Evolutionary conservation across 768 basidiomycete species (phyloP).

Genomic region (Kwoniella sp.): DNA sequence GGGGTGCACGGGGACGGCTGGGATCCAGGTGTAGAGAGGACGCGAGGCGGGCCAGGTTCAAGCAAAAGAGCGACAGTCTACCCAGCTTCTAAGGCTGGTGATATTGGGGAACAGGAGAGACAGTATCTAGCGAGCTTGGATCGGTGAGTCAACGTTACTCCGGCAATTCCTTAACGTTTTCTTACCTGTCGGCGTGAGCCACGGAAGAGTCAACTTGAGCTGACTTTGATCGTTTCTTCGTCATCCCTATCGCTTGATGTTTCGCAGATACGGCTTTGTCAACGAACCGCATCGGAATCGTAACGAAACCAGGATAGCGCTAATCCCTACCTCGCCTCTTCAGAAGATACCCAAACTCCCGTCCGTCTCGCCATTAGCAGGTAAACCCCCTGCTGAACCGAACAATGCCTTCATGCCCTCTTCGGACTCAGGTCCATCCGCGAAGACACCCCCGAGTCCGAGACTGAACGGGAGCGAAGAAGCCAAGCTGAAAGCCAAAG

Average conservation of each 20-base stretch:
- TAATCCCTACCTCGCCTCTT: constrained; percentile 66
- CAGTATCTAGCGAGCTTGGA: constrained; percentile 76
- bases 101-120: constrained; percentile 73
- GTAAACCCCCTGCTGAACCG: constrained; percentile 35
- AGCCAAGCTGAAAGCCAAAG: constrained; percentile 59
- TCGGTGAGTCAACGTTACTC: no score
- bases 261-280: constrained; percentile 86
- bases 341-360: constrained; percentile 62
- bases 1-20: constrained; percentile 96
- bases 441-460: constrained; percentile 30
- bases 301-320: constrained; percentile 76
- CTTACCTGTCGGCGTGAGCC: background rate
- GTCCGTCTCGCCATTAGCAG: constrained; percentile 34
- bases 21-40: constrained; percentile 91
- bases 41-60: constrained; percentile 63
- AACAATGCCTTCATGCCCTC: constrained; percentile 33
- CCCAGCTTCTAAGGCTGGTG: constrained; percentile 59
- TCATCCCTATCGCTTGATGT: background rate
- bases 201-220: no score
- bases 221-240: background rate
- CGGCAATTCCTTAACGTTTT: no score
- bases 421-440: constrained; percentile 60
- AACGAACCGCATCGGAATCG: constrained; percentile 63
- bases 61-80: constrained; percentile 55
- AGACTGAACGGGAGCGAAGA: constrained; percentile 54